Evolutionary conservation across 164 flowering plant species (phyloP).

Genomic region (Stephania japonica): DNA sequence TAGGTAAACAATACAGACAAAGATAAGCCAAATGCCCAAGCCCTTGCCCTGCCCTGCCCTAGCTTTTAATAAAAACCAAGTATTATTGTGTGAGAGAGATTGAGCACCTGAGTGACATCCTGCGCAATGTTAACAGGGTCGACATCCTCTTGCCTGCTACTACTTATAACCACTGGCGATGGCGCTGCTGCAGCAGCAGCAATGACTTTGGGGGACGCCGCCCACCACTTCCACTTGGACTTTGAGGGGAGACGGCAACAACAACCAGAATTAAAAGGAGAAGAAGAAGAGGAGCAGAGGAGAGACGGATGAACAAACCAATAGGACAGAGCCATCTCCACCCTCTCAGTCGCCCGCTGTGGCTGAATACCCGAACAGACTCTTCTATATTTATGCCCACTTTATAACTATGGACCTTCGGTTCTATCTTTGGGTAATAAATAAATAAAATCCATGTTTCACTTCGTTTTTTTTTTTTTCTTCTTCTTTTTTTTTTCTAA

Average conservation of each 20-base stretch:
- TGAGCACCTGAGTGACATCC: conserved; percentile 63
- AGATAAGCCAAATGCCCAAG: background rate
- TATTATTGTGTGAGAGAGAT: background rate
- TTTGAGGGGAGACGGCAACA: conserved; percentile 3
- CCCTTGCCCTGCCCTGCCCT: too few species aligned
- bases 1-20: conserved; percentile 8
- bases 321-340: conserved; percentile 23
- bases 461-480: too few species aligned
- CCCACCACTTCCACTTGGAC: background rate
- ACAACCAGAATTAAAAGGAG: too few species aligned
- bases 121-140: conserved; percentile 71
- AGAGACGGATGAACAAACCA: conserved; percentile 17
- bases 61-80: too few species aligned
- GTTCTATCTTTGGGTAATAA: too few species aligned
- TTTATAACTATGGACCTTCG: too few species aligned
- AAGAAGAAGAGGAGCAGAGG: background rate
- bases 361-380: too few species aligned
- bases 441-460: too few species aligned
- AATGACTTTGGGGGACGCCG: background rate
- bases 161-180: background rate
- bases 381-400: too few species aligned
- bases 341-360: background rate
- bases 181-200: conserved; percentile 17
- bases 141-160: conserved; percentile 18
- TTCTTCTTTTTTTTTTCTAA: too few species aligned